phyloP scores from a whole-genome alignment of 2,329 filamentous ascomycete genomes.

The Claviceps humidiphila region DNA sequence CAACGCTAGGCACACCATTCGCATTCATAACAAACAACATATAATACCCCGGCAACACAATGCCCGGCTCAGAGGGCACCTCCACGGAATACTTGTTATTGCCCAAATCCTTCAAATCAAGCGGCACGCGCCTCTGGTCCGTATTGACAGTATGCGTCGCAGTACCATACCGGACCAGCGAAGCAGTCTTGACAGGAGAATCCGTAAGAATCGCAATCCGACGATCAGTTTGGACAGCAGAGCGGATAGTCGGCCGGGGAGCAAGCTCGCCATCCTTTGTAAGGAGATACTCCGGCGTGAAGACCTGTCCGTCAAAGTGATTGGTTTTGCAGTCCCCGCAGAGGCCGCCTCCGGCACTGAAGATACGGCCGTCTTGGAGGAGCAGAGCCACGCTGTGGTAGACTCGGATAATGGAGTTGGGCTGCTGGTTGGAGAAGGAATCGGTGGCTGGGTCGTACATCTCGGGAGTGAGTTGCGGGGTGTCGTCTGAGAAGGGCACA shows the following conservation, averaged over 20 bases:
- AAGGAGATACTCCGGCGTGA: slow-evolving; percentile 41
- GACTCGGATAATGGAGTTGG: slow-evolving; percentile 27
- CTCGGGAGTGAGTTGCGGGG: slow-evolving; percentile 28
- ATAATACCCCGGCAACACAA: slow-evolving; percentile 39
- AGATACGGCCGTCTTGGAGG: slow-evolving; percentile 35
- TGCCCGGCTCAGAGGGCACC: slow-evolving; percentile 33
- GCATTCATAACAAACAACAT: slow-evolving; percentile 37
- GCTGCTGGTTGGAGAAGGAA: slow-evolving; percentile 23
- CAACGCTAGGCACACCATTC: slow-evolving; percentile 31
- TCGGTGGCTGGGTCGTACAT: slow-evolving; percentile 30
- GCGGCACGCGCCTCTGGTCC: slow-evolving; percentile 40
- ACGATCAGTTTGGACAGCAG: slow-evolving; percentile 9
- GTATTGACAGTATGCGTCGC: slow-evolving; percentile 44
- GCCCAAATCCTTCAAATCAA: slow-evolving; percentile 17
- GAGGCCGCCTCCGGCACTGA: slow-evolving; percentile 38
- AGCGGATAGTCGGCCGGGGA: slow-evolving; percentile 27
- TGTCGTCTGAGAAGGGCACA: slow-evolving; percentile 30
- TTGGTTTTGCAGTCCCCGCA: slow-evolving; percentile 33
- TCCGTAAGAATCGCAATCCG: slow-evolving; percentile 10
- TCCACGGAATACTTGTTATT: slow-evolving; percentile 24
- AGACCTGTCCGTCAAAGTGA: slow-evolving; percentile 43
- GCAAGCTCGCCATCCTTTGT: slow-evolving; percentile 26
- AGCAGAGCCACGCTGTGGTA: slow-evolving; percentile 39
- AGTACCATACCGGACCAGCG: slow-evolving; percentile 33
- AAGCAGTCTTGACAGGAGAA: slow-evolving; percentile 18